Evolutionary conservation across 805 yeast species (phyloP).

Genomic region (Suhomyces vadensis): DNA sequence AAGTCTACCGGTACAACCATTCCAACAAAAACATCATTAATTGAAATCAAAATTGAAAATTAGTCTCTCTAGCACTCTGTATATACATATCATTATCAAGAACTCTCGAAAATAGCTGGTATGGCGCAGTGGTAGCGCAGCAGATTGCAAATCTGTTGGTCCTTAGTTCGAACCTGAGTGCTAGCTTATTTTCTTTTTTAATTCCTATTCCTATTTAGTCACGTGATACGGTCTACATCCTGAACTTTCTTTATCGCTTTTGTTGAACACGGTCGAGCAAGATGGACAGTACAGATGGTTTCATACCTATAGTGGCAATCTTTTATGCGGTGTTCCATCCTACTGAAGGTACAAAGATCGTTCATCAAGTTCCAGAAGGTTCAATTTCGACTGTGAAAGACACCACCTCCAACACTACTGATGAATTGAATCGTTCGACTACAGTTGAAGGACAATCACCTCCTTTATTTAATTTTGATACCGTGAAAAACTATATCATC

Average conservation of each 20-base stretch:
- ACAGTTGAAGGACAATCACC: neutral
- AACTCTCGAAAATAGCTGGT: constrained; percentile 43
- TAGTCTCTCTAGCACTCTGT: neutral
- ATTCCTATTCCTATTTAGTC: neutral
- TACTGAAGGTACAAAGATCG: constrained; percentile 89
- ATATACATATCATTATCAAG: neutral
- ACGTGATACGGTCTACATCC: neutral
- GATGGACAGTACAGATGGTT: constrained; percentile 55
- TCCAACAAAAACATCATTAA: too few relatives aligned
- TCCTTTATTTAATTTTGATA: constrained; percentile 69
- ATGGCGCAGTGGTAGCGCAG: constrained; percentile 99
- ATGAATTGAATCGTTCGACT: too few relatives aligned
- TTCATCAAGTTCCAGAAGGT: constrained; percentile 86
- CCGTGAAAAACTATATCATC: constrained; percentile 84
- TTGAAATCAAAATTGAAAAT: neutral
- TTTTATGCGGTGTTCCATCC: constrained; percentile 95
- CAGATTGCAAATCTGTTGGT: constrained; percentile 99
- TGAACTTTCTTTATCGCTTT: neutral
- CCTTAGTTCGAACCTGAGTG: constrained; percentile 96
- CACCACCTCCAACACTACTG: neutral
- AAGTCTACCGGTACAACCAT: too few relatives aligned
- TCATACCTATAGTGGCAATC: constrained; percentile 83
- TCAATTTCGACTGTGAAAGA: constrained; percentile 44
- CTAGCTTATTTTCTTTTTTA: constrained; percentile 56
- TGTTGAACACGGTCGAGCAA: neutral